These are phyloP conservation scores for Acacia confusa DNA, from an alignment of 306 rosid genomes.

Conservation along the genomic window DNA sequence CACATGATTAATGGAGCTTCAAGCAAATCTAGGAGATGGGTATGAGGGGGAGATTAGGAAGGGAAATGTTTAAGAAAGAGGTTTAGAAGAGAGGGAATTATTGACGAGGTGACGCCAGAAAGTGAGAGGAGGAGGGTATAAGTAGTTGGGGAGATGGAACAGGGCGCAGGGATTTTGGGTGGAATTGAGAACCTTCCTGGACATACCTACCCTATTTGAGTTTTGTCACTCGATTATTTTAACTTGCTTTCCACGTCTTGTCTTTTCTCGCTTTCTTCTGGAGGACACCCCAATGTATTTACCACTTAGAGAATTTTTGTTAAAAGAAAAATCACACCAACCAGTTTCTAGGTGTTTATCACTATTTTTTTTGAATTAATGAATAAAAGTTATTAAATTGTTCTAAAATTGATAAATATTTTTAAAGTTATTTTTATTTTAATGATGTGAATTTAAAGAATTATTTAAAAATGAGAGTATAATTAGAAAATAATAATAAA, in stretches of 20 bases:
- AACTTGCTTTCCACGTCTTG: background rate
- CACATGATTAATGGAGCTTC: conserved; percentile 50
- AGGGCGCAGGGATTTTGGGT: conserved; percentile 9
- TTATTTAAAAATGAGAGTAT: too few relatives aligned
- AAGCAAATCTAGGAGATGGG: background rate
- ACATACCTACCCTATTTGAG: background rate
- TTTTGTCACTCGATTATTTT: background rate
- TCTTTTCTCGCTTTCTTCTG: background rate
- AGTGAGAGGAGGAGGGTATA: conserved; percentile 26
- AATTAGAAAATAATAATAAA: too few relatives aligned
- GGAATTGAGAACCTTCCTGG: conserved; percentile 25
- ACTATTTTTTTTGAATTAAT: too few relatives aligned
- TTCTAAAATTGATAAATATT: too few relatives aligned
- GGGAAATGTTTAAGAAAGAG: background rate
- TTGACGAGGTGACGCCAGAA: background rate
- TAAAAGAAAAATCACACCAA: too few relatives aligned
- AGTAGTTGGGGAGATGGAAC: conserved; percentile 31
- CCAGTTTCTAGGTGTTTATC: too few relatives aligned
- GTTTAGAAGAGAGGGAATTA: background rate
- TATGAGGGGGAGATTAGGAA: background rate
- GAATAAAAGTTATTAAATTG: too few relatives aligned
- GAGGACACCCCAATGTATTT: background rate
- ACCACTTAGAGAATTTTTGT: background rate
- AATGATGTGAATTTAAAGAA: too few relatives aligned
- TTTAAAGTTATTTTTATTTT: too few relatives aligned